A percentile compares a stretch with the other conserved stretches of the same genome.
These are phyloP conservation scores for Trichothecium sympodiale DNA, from an alignment of 2,329 filamentous ascomycete species.

Conservation along the genomic window DNA sequence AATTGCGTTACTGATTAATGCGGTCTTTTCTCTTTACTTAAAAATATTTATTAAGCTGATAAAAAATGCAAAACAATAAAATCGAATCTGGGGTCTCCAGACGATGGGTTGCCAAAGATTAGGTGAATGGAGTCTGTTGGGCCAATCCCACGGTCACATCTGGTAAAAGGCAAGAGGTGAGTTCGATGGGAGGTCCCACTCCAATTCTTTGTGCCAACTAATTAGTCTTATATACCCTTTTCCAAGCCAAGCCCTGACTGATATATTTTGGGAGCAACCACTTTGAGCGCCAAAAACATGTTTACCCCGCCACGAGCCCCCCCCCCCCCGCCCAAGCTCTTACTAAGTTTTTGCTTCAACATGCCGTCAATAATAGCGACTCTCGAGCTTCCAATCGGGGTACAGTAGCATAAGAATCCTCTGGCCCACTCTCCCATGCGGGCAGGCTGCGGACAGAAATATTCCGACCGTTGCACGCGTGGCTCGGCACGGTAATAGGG, in stretches of 20 bases:
- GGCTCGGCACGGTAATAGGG: no score
- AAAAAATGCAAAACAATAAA: conserved; percentile 17
- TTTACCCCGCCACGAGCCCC: no score
- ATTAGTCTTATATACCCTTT: conserved; percentile 12
- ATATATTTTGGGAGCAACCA: no score
- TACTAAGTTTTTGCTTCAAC: neutral
- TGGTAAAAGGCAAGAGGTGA: conserved; percentile 74
- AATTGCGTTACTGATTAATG: no score
- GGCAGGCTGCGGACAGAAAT: no score
- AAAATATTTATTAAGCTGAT: conserved; percentile 3
- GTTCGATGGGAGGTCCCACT: conserved; percentile 64
- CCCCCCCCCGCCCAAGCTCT: no score
- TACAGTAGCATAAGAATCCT: no score
- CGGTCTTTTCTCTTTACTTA: neutral
- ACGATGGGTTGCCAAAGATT: conserved; percentile 39
- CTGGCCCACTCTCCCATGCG: no score
- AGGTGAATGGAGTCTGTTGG: conserved; percentile 38
- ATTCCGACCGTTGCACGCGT: no score
- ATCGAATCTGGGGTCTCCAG: conserved; percentile 29
- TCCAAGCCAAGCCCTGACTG: fast-evolving
- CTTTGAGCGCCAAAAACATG: no score
- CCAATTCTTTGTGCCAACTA: conserved; percentile 22
- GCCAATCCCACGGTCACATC: conserved; percentile 59
- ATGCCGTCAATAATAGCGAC: neutral
- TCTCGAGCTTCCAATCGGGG: no score